These are phyloP conservation scores for Monilinia fructigena DNA, from an alignment of 2,329 filamentous ascomycete species.

Conservation along the genomic window DNA sequence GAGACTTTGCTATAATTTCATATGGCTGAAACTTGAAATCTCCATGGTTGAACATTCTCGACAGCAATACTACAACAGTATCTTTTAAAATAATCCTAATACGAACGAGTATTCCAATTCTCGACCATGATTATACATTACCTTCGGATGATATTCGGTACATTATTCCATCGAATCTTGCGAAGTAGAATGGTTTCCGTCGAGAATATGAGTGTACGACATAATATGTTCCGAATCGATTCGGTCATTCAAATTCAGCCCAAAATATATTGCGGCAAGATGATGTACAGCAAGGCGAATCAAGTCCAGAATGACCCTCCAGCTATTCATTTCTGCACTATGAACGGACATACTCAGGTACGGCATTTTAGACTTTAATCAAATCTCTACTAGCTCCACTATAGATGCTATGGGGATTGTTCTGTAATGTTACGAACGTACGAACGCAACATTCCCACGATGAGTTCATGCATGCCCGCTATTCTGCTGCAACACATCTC, in stretches of 20 bases:
- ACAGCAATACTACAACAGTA: background rate
- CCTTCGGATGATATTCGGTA: background rate
- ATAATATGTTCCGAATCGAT: background rate
- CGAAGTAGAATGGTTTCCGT: background rate
- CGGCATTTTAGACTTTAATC: background rate
- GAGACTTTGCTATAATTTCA: background rate
- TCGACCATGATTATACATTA: background rate
- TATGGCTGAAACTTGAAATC: background rate
- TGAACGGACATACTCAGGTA: background rate
- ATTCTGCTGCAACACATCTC: background rate
- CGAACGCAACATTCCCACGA: background rate
- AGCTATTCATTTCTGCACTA: background rate
- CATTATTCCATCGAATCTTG: background rate
- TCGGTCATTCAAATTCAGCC: background rate
- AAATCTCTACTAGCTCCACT: constrained; percentile 5
- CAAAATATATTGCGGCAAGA: background rate
- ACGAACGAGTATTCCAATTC: too few relatives aligned
- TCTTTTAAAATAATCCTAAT: background rate
- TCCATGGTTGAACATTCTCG: too few relatives aligned
- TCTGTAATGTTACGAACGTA: background rate
- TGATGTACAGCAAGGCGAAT: background rate
- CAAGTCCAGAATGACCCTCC: background rate
- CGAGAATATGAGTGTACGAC: too few relatives aligned
- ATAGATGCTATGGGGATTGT: background rate
- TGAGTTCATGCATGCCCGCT: constrained; percentile 13